Conservation (phyloP, 768 basidiomycete species). For the Xerocomellus intermedius region DNA sequence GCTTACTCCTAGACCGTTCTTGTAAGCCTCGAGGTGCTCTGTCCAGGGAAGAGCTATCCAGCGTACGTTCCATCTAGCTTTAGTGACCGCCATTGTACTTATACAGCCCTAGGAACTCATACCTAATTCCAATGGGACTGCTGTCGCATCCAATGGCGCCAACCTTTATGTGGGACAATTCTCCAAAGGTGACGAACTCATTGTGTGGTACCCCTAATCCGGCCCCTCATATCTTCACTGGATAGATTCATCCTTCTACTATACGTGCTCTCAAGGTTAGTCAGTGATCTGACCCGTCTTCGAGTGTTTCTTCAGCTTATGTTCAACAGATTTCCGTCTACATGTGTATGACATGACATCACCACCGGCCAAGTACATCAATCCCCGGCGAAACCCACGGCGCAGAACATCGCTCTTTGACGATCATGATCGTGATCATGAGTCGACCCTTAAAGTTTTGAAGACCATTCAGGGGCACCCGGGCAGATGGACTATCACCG, state of each 20-base stretch:
- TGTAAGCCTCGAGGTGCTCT: constrained; percentile 32
- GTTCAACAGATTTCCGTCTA: constrained; percentile 71
- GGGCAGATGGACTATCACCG: constrained; percentile 93
- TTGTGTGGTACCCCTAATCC: not conserved
- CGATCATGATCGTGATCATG: constrained; percentile 41
- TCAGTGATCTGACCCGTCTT: not conserved
- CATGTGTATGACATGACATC: constrained; percentile 83
- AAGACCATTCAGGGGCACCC: constrained; percentile 74
- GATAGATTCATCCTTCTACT: constrained; percentile 86
- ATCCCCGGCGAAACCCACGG: constrained; percentile 12
- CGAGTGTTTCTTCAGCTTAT: not conserved
- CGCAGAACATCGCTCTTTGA: constrained; percentile 20
- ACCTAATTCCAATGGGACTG: constrained; percentile 78
- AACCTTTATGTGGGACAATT: constrained; percentile 88
- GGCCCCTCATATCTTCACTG: constrained; percentile 2
- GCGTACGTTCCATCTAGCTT: constrained; percentile 41
- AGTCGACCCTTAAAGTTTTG: constrained; percentile 46
- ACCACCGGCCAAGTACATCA: constrained; percentile 33
- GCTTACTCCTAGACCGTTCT: constrained; percentile 44
- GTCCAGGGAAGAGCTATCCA: constrained; percentile 52
- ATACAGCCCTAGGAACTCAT: constrained; percentile 53
- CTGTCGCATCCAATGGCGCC: constrained; percentile 67
- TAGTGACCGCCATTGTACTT: not conserved
- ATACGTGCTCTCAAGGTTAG: constrained; percentile 84
- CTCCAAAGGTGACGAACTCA: constrained; percentile 53